A percentile compares a stretch with the other conserved stretches of the same genome.
Evolutionary conservation across 2,329 filamentous ascomycete genomes (phyloP).

Genomic region (Helicocarpus griseus): DNA sequence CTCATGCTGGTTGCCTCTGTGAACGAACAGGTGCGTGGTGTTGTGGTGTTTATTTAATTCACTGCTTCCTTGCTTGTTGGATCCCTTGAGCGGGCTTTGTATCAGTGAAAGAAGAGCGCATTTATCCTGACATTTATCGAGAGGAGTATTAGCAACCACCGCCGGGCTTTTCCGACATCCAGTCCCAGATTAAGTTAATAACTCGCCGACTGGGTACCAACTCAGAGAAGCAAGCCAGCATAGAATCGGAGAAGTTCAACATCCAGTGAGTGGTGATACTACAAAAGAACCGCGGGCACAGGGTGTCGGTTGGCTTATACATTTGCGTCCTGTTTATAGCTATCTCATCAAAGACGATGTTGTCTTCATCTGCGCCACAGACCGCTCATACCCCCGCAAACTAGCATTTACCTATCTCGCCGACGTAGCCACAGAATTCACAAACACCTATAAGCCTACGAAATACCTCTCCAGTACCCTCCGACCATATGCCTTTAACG

Average conservation of each 20-base stretch:
- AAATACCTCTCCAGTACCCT: conserved; percentile 67
- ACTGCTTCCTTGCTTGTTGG: neutral
- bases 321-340: conserved; percentile 36
- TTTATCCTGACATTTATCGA: neutral
- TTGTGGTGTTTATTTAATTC: conserved; percentile 2
- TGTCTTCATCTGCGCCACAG: conserved; percentile 88
- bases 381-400: conserved; percentile 90
- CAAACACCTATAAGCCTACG: conserved; percentile 63
- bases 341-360: conserved; percentile 77
- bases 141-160: conserved; percentile 45
- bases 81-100: neutral
- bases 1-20: conserved; percentile 91
- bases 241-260: conserved; percentile 74
- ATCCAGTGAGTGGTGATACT: conserved; percentile 57
- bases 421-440: conserved; percentile 85
- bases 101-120: neutral
- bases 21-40: conserved; percentile 61
- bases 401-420: conserved; percentile 96
- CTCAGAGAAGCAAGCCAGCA: conserved; percentile 80
- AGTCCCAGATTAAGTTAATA: conserved; percentile 81
- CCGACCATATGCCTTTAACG: conserved; percentile 91
- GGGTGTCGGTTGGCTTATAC: conserved; percentile 4
- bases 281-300: neutral
- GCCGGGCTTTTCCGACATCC: conserved; percentile 72
- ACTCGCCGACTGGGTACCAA: conserved; percentile 80